Conservation (phyloP, 1,284 basidiomycete species). For the Heterobasidion parviporum region DNA sequence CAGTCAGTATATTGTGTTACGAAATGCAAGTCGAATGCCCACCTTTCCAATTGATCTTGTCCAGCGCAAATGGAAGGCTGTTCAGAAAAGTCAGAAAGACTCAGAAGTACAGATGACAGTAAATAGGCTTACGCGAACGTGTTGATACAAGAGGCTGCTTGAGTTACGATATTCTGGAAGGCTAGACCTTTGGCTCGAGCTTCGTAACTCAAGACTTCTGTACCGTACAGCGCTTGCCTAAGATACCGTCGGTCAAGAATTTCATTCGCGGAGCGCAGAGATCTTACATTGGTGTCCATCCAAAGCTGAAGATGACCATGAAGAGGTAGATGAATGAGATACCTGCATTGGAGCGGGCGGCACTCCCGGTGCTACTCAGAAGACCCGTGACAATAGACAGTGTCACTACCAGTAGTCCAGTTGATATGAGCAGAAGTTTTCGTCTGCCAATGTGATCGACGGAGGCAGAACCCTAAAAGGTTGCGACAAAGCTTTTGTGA, state of each 20-base stretch:
- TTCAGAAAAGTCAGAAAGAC: conserved; percentile 15
- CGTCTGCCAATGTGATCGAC: conserved; percentile 37
- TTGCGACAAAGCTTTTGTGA: not conserved
- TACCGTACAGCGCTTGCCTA: conserved; percentile 46
- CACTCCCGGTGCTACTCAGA: conserved; percentile 25
- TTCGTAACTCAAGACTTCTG: conserved; percentile 44
- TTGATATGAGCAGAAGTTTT: conserved; percentile 28
- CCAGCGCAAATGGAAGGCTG: conserved; percentile 32
- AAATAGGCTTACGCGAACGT: conserved; percentile 32
- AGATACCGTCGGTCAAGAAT: not conserved
- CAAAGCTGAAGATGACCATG: conserved; percentile 44
- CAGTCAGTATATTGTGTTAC: not conserved
- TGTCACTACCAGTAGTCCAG: conserved; percentile 26
- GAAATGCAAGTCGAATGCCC: conserved; percentile 3
- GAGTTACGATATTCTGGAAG: conserved; percentile 32
- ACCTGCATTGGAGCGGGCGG: conserved; percentile 33
- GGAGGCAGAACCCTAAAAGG: conserved; percentile 28
- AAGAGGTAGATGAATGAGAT: conserved; percentile 40
- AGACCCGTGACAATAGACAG: conserved; percentile 36
- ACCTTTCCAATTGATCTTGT: conserved; percentile 39
- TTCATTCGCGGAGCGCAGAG: not conserved
- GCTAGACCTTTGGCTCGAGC: conserved; percentile 43
- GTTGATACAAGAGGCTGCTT: conserved; percentile 34
- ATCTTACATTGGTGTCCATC: conserved; percentile 43
- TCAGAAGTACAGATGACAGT: not conserved